Evolutionary conservation across 1,284 basidiomycete genomes (phyloP), one percentile per base, ranked within the genome.

Genomic region (Marasmius oreades): DNA sequence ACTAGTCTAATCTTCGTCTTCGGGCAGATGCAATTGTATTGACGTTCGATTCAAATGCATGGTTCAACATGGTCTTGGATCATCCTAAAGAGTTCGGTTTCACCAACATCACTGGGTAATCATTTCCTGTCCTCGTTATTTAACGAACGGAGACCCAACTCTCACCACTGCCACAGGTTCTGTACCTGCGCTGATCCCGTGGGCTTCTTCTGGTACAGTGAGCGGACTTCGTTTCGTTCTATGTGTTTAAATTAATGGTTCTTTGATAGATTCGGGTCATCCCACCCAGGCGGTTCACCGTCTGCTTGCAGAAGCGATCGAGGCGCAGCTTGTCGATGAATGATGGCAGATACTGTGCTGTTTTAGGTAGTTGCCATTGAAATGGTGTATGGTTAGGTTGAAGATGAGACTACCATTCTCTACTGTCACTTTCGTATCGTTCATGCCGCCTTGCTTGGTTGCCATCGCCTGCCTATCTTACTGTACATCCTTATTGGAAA

Each of bases 401-500:
- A n/a, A n/a, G n/a, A n/a, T n/a, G n/a, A n/a, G n/a, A n/a, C n/a
- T n/a, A n/a, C n/a, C n/a, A n/a, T n/a, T n/a, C n/a, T n/a, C n/a
- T n/a, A n/a, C 81, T 2, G 73, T 82, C 1, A 77, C 79, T 54
- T 90, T 90, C 64, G 81, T 88, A 1, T 76, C 78, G 8, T 88
- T 80, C 62, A 73, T 76, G 12, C 73, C 84, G 0, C 88, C 90
- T 1, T 66, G n/a, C 75, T 6, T 83, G 79, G 73, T 74, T 91
- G 51, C 87, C 88, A 4, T 69, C 76, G 12, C 76, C 86, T 2
- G 67, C 76, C 1, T 72, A 78, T 24, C 70, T 92, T 22, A 61
- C 82, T 26, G 72, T 93, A 51, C 93, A 92, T 69, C 82, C 88
- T 0, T 85, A 93, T 65, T 95, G 92, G 93, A 87, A 82, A 66